Evolutionary conservation across 345 rosid genomes (phyloP).

Genomic region (Streptanthus diversifolius): DNA sequence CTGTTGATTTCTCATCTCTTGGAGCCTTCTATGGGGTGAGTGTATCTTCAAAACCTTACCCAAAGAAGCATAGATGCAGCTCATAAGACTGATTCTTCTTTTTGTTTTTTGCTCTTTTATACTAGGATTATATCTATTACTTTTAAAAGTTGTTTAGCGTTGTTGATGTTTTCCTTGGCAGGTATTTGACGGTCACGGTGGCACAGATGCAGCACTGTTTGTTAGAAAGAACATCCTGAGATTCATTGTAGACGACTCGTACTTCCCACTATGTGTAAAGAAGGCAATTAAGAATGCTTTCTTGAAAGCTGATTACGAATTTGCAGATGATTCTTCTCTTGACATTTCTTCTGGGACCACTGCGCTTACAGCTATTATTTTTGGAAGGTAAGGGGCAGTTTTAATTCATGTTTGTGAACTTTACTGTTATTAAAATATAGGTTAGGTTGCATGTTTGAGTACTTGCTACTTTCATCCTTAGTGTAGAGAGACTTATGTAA

Average conservation of each 20-base stretch:
- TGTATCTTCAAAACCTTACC: slow-evolving; percentile 8
- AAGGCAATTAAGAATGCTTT: slow-evolving; percentile 80
- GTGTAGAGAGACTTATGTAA: background rate
- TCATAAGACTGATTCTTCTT: background rate
- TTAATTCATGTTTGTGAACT: background rate
- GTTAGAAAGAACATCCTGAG: slow-evolving; percentile 66
- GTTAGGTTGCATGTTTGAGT: background rate
- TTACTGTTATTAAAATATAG: background rate
- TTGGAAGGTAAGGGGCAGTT: slow-evolving; percentile 56
- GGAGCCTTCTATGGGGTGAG: slow-evolving; percentile 98
- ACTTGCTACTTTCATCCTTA: background rate
- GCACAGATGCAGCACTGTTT: slow-evolving; percentile 86
- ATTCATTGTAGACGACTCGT: slow-evolving; percentile 75
- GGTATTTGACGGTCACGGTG: slow-evolving; percentile 99
- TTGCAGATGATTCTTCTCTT: slow-evolving; percentile 78
- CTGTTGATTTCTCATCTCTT: slow-evolving; percentile 49
- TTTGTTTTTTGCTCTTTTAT: background rate
- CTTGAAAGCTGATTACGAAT: slow-evolving; percentile 80
- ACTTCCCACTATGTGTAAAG: slow-evolving; percentile 69
- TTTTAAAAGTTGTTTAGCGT: background rate
- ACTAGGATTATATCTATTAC: background rate
- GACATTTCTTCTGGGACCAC: slow-evolving; percentile 98
- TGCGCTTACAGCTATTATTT: slow-evolving; percentile 71
- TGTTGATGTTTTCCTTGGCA: slow-evolving; percentile 33
- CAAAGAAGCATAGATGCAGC: background rate